Conservation (phyloP, 1,284 basidiomycete species). For the Athelia psychrophila region DNA sequence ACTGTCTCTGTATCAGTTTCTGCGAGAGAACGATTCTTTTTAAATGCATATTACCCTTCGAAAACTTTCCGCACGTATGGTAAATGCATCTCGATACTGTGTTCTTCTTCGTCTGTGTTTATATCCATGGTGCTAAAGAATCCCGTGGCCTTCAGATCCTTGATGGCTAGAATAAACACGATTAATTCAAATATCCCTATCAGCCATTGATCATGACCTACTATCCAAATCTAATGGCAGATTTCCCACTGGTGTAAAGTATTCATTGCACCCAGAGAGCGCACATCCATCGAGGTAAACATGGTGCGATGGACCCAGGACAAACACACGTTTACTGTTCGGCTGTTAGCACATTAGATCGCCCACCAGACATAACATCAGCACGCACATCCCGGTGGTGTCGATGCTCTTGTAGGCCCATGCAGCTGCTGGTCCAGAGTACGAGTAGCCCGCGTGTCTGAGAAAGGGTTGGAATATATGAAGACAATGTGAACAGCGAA, state of each 20-base stretch:
- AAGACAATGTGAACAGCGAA: not conserved
- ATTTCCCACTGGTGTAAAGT: conserved; percentile 86
- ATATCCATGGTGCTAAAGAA: conserved; percentile 72
- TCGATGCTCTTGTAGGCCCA: conserved; percentile 95
- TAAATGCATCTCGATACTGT: conserved; percentile 97
- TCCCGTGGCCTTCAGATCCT: conserved; percentile 64
- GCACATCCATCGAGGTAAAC: conserved; percentile 88
- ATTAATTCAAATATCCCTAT: conserved; percentile 1
- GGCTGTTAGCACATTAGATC: no score
- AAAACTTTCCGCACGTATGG: conserved; percentile 92
- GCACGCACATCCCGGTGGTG: conserved; percentile 70
- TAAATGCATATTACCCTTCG: conserved; percentile 52
- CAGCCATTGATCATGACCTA: no score
- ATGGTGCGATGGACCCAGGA: conserved; percentile 96
- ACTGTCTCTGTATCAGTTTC: conserved; percentile 32
- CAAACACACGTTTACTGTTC: conserved; percentile 83
- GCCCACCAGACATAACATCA: not conserved
- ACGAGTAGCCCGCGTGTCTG: conserved; percentile 95
- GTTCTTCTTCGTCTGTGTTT: conserved; percentile 87
- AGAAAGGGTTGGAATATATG: conserved; percentile 3
- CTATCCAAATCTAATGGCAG: conserved; percentile 79
- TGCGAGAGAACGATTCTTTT: not conserved
- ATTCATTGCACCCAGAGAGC: conserved; percentile 71
- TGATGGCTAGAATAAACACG: conserved; percentile 49
- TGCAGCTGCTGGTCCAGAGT: conserved; percentile 92